These are phyloP conservation scores for Sugiyamaella japonica DNA, from an alignment of 1,139 yeast species.

Conservation along the genomic window DNA sequence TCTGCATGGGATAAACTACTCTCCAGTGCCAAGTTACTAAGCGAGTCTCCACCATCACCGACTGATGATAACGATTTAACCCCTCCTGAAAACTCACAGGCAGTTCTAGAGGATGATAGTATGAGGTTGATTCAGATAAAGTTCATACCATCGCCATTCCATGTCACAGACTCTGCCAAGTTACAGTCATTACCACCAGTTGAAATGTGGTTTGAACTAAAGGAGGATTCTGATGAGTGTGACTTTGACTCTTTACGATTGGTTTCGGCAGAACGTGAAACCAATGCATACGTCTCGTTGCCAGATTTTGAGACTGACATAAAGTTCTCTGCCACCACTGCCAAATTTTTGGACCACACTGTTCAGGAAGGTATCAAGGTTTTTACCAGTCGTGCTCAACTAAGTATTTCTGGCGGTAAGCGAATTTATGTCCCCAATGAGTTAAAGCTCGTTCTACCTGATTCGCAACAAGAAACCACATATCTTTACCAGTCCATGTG, in stretches of 20 bases:
- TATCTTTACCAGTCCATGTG: conserved; percentile 49
- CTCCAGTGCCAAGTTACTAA: conserved; percentile 12
- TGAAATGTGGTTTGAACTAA: conserved; percentile 55
- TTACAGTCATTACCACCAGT: conserved; percentile 49
- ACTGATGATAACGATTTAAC: conserved; percentile 4
- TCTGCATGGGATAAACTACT: conserved; percentile 28
- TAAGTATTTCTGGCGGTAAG: conserved; percentile 47
- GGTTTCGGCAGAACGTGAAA: conserved; percentile 53
- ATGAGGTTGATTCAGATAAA: conserved; percentile 45
- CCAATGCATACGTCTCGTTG: conserved; percentile 45
- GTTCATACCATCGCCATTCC: conserved; percentile 51
- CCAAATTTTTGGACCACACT: conserved; percentile 42
- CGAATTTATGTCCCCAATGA: conserved; percentile 44
- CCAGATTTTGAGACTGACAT: conserved; percentile 49
- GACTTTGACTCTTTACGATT: conserved; percentile 47
- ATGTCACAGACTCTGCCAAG: conserved; percentile 22
- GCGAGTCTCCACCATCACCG: conserved; percentile 3
- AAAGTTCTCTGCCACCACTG: conserved; percentile 46
- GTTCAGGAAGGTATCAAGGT: conserved; percentile 34
- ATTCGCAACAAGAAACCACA: conserved; percentile 34
- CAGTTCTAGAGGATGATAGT: conserved; percentile 6
- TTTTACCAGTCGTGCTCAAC: conserved; percentile 45
- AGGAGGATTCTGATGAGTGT: conserved; percentile 42
- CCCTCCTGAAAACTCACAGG: conserved; percentile 6
- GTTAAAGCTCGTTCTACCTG: conserved; percentile 45